A percentile compares a stretch with the other conserved stretches of the same genome.
These are phyloP conservation scores for Neurospora discreta DNA, from an alignment of 495 filamentous ascomycete genomes.

Conservation along the genomic window DNA sequence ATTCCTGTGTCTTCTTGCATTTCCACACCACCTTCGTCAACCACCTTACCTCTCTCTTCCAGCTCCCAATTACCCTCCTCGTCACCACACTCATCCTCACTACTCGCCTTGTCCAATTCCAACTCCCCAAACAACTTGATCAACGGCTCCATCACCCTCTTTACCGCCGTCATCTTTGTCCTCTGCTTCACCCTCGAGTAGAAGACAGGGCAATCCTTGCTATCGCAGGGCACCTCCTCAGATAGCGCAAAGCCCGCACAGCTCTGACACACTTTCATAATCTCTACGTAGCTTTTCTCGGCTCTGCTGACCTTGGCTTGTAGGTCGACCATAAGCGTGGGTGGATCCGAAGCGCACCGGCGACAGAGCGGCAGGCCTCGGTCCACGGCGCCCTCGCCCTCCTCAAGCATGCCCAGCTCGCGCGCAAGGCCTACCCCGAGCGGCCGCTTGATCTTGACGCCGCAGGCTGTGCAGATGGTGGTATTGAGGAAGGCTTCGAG, in stretches of 20 bases:
- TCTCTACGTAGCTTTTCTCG: slow-evolving; percentile 52
- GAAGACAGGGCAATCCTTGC: slow-evolving; percentile 84
- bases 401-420: neutral
- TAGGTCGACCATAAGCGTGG: slow-evolving; percentile 50
- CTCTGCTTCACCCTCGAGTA: slow-evolving; percentile 70
- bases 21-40: neutral
- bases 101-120: slow-evolving; percentile 21
- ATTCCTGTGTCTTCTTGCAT: neutral
- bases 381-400: neutral
- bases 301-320: slow-evolving; percentile 46
- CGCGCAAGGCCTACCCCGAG: neutral
- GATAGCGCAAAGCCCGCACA: slow-evolving; percentile 62
- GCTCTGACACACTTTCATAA: slow-evolving; percentile 70
- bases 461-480: slow-evolving; percentile 68
- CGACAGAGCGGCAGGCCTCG: slow-evolving; percentile 41
- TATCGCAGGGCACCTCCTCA: slow-evolving; percentile 77
- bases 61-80: neutral
- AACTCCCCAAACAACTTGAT: slow-evolving; percentile 42
- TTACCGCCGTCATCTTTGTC: slow-evolving; percentile 48
- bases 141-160: slow-evolving; percentile 42
- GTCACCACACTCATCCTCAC: slow-evolving; percentile 13
- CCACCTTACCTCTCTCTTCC: neutral
- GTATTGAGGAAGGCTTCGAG: slow-evolving; percentile 82
- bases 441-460: slow-evolving; percentile 43
- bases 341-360: slow-evolving; percentile 45